Base-by-base conservation (phyloP, 805 yeast genomes). In the Torulaspora quercuum region DNA sequence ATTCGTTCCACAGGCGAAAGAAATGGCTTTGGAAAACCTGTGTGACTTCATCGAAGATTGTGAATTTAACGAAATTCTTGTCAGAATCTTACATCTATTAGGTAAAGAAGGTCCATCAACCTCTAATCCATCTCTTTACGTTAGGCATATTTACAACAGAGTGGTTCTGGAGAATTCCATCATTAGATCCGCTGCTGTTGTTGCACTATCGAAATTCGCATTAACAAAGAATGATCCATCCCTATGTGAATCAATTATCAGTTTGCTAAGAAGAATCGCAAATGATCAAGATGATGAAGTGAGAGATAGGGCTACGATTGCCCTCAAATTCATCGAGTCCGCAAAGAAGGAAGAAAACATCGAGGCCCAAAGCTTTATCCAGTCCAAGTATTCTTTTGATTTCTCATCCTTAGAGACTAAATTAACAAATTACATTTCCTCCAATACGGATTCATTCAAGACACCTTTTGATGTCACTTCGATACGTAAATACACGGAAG, bases 11-110 rank as follows among this genome's bases (percentile, higher is more conserved):
- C 78, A 72, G 46, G 86, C 94, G 9, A 77, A 85, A 54, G 92
- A 84, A 50, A 63, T 75, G 32, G 95, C 95, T 14, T 70, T 92
- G 55, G 87, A 84, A 65, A 82, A 82, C 61, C 72, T 92, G 52
- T 88, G 97, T 72, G 98, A 92, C 64, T 89, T 88, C 58, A 92
- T 92, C 53, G 98, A 92, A 66, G 98, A 92, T 70, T 92, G 97
- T 68, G 98, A 92, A 67, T 90, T 74, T 67, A 84, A 95, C 19
- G 96, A 88, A 64, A 77, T 92, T 44, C 78, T 94, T 17, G 95
- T 89, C n/a, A 78, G 97, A 57, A 81, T 92, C 41, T 72, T 92
- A 62, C 95, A 89, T 64, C 64, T 90, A 44, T 74, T 92, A 48
- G 98, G 98, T 59, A 84, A 80, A 48, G 95, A 89, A 63, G 98